Evolutionary conservation across 192 early-diverging fungal genomes (phyloP).

Genomic region (Neocallimastix lanati): DNA sequence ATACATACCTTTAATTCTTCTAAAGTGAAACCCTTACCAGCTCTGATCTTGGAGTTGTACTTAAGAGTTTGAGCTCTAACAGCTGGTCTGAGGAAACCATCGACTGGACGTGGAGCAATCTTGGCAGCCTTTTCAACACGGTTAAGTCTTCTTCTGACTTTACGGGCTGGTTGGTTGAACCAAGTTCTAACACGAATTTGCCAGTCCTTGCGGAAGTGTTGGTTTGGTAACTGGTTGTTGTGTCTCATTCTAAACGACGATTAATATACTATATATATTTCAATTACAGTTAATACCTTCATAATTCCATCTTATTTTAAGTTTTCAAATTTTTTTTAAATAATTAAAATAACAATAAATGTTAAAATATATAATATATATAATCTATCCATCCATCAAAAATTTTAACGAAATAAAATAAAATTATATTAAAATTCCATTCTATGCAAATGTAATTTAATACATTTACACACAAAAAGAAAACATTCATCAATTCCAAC

Average conservation of each 20-base stretch:
- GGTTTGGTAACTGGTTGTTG: slow-evolving; percentile 85
- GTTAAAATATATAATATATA: too few species aligned
- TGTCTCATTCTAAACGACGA: slow-evolving; percentile 43
- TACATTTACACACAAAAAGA: too few species aligned
- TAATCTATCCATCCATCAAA: too few species aligned
- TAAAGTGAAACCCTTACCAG: slow-evolving; percentile 92
- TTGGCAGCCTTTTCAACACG: slow-evolving; percentile 86
- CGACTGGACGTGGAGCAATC: slow-evolving; percentile 90
- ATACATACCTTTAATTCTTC: slow-evolving; percentile 99
- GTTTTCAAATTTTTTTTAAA: too few species aligned
- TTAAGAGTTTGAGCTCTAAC: slow-evolving; percentile 90
- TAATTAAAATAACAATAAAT: too few species aligned
- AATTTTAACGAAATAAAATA: too few species aligned
- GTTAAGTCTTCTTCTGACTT: slow-evolving; percentile 71
- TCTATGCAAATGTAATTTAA: too few species aligned
- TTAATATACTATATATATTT: neutral
- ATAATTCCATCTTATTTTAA: too few species aligned
- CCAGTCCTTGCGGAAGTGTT: slow-evolving; percentile 98
- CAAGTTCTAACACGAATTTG: slow-evolving; percentile 88
- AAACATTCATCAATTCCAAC: neutral
- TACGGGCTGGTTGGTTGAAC: slow-evolving; percentile 94
- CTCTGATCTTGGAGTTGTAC: slow-evolving; percentile 94
- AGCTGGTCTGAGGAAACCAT: slow-evolving; percentile 87
- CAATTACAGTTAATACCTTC: too few species aligned
- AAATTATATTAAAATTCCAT: too few species aligned